A percentile compares a stretch with the other conserved stretches of the same genome.
phyloP scores from a whole-genome alignment of 352 stramenopile genomes.

The Phytophthora chlamydospora region DNA sequence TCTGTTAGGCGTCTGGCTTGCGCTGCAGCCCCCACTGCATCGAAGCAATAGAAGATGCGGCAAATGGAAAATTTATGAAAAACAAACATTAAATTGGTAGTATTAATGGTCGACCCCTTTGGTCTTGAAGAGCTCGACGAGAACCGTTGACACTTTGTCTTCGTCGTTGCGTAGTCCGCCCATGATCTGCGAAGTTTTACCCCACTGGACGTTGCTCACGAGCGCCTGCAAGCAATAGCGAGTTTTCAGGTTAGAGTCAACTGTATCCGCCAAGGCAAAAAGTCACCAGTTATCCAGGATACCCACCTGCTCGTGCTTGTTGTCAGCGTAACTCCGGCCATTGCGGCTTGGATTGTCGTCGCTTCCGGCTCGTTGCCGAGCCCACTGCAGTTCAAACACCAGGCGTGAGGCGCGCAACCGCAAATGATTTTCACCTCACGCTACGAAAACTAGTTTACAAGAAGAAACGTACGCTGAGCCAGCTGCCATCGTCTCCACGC shows the following conservation, averaged over 20 bases:
- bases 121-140: conserved; percentile 60
- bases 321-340: conserved; percentile 29
- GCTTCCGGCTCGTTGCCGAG: conserved; percentile 43
- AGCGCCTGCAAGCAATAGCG: conserved; percentile 11
- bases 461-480: conserved; percentile 41
- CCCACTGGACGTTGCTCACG: conserved; percentile 66
- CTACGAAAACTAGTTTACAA: background rate
- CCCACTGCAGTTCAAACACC: conserved; percentile 47
- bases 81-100: conserved; percentile 2
- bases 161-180: conserved; percentile 50
- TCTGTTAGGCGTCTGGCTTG: too few species aligned
- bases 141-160: conserved; percentile 61
- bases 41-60: conserved; percentile 19
- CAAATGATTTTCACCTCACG: conserved; percentile 6
- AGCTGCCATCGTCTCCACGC: conserved; percentile 27
- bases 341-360: conserved; percentile 35
- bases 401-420: conserved; percentile 6
- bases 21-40: too few species aligned
- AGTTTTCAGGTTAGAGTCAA: conserved; percentile 12
- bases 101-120: conserved; percentile 15
- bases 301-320: conserved; percentile 30
- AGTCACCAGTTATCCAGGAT: conserved; percentile 9
- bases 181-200: conserved; percentile 64
- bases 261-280: conserved; percentile 1
- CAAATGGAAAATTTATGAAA: conserved; percentile 1